phyloP scores from a whole-genome alignment of 129 eudicot genomes.

The Artemisia annua region DNA sequence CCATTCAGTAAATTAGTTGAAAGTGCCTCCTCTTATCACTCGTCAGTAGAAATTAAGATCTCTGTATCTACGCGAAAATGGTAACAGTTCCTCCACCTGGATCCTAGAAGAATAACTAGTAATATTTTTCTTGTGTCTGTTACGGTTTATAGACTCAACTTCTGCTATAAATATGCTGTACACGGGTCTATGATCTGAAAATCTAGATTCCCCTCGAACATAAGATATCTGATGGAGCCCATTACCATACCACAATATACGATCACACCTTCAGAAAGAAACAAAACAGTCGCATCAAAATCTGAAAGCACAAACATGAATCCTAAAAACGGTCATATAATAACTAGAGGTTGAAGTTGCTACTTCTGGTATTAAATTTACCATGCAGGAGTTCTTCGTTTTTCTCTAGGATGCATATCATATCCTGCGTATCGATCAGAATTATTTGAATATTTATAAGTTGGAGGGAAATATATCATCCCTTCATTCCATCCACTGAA shows the following conservation, averaged over 20 bases:
- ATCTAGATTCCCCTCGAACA: slow-evolving; percentile 82
- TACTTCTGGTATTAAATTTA: slow-evolving; percentile 29
- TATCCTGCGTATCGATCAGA: slow-evolving; percentile 96
- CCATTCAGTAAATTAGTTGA: too few species aligned
- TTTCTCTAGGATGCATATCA: slow-evolving; percentile 71
- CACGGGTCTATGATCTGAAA: slow-evolving; percentile 92
- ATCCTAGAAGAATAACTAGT: slow-evolving; percentile 66
- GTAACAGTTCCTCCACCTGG: slow-evolving; percentile 81
- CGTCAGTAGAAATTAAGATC: slow-evolving; percentile 36
- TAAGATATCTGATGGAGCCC: slow-evolving; percentile 79
- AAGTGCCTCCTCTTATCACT: neutral
- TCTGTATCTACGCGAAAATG: slow-evolving; percentile 50
- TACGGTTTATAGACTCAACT: slow-evolving; percentile 68
- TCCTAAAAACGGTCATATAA: neutral
- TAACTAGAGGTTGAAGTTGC: too few species aligned
- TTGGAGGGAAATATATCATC: slow-evolving; percentile 87
- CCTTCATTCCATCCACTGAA: slow-evolving; percentile 97
- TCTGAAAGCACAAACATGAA: neutral
- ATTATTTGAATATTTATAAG: slow-evolving; percentile 88
- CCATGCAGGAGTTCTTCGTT: slow-evolving; percentile 99
- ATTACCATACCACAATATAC: slow-evolving; percentile 86
- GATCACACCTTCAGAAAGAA: slow-evolving; percentile 72
- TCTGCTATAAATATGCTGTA: slow-evolving; percentile 71
- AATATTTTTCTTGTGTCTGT: slow-evolving; percentile 49
- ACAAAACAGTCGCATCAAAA: slow-evolving; percentile 8